A percentile compares a stretch with the other conserved stretches of the same genome.
Evolutionary conservation across 805 yeast species (phyloP).

Genomic region (Candida sanyiensis): DNA sequence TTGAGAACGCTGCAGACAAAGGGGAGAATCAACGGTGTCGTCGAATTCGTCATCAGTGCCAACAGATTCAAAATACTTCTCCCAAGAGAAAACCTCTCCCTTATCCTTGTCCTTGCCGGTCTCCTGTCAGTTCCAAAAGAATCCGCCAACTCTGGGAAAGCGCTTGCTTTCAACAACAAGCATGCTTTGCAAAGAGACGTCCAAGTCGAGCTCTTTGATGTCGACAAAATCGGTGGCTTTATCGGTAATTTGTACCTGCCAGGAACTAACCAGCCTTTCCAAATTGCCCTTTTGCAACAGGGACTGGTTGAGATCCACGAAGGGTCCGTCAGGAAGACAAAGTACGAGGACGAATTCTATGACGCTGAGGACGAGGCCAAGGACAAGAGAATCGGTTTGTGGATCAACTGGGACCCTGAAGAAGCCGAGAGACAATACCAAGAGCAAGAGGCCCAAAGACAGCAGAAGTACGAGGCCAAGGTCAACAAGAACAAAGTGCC

Average conservation of each 20-base stretch:
- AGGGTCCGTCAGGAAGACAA: constrained; percentile 53
- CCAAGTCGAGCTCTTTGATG: constrained; percentile 57
- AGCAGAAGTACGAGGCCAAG: constrained; percentile 22
- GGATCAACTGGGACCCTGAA: constrained; percentile 54
- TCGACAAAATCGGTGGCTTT: constrained; percentile 77
- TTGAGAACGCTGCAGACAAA: constrained; percentile 64
- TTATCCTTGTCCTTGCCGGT: constrained; percentile 75
- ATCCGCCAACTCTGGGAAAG: constrained; percentile 38
- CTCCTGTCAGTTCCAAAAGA: constrained; percentile 40
- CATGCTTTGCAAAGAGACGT: constrained; percentile 68
- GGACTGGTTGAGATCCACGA: constrained; percentile 67
- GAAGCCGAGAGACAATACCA: constrained; percentile 29
- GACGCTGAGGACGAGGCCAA: constrained; percentile 63
- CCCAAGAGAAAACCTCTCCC: constrained; percentile 65
- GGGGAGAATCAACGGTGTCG: constrained; percentile 58
- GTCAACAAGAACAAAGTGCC: constrained; percentile 19
- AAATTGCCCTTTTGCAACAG: constrained; percentile 46
- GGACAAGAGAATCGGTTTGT: constrained; percentile 50
- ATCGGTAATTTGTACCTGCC: constrained; percentile 61
- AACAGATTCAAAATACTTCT: constrained; percentile 60
- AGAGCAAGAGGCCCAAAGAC: constrained; percentile 23
- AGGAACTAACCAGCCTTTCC: constrained; percentile 49
- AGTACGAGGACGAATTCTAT: constrained; percentile 45
- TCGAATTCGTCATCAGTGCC: constrained; percentile 66
- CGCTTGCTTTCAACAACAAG: constrained; percentile 47